Base-by-base conservation (phyloP, 2,329 filamentous ascomycete genomes). In the Fulvia fulva region DNA sequence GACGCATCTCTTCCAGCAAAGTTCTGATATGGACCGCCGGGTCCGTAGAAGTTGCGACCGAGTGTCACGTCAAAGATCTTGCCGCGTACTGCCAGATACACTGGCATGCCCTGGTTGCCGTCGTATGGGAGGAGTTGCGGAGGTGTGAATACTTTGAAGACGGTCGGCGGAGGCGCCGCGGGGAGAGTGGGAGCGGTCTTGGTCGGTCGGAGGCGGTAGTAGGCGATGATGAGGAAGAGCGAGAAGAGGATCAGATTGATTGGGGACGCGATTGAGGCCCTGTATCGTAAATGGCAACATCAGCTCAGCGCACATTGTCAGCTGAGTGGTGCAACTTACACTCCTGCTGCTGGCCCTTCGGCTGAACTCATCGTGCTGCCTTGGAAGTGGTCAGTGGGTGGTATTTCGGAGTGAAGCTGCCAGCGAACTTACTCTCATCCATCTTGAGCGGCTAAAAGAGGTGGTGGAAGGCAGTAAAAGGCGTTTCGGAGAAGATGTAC, bases 1-100 rank as follows among this genome's bases (percentile, higher is more conserved):
- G 85, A 91, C 21, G 94, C 94, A 75, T 99, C 94, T 41, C 92
- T 81, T 0, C 94, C 94, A 0, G 94, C 94, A 72, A 99, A 99
- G 78, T 97, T 97, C 74, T 87, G 87, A 75, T 99, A 99, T 1
- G 93, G 91, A 0, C 93, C 93, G 12, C 91, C 92, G 21, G 94
- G 94, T 3, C 94, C 94, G 77, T 99, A 99, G 76, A 97, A 97
- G 79, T 95, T 92, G 70, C 88, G 85, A 23, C 94, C 93, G 14
- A 86, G 78, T 0, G 87, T 86, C 23, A 97, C 93, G 73, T 99
- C 94, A 73, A 97, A 97, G 63, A 97, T 87, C 52, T 86, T 86
- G 53, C 94, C 92, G 44, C 91, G 89, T 19, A 97, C 91, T n/a
- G 91, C 89, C 51, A 99, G 83, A 76, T 90, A 96, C 57, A 97